phyloP scores from a whole-genome alignment of 768 basidiomycete species.

The Grammothele lineata region DNA sequence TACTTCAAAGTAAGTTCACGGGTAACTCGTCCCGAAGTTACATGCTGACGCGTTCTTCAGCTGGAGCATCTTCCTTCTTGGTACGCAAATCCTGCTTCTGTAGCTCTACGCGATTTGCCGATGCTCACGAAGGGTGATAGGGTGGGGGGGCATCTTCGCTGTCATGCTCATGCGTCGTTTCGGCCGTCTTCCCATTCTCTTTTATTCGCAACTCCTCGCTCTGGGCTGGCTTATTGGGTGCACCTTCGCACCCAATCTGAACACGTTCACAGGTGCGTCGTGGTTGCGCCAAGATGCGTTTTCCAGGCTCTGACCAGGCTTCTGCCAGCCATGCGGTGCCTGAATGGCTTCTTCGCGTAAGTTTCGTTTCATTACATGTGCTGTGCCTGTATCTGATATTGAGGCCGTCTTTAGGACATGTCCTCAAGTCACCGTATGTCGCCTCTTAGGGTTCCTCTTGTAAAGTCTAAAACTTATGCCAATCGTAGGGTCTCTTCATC shows the following conservation, averaged over 20 bases:
- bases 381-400: neutral
- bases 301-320: too few relatives aligned
- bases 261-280: conserved; percentile 49
- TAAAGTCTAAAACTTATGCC: neutral
- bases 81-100: conserved; percentile 30
- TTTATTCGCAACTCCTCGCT: conserved; percentile 64
- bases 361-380: conserved; percentile 6
- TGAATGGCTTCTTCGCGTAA: conserved; percentile 55
- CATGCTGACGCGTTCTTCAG: conserved; percentile 25
- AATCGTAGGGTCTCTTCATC: conserved; percentile 48
- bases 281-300: too few relatives aligned
- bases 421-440: conserved; percentile 52
- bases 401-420: conserved; percentile 34
- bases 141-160: conserved; percentile 58
- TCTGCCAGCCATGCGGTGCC: conserved; percentile 48
- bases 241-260: conserved; percentile 53
- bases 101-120: neutral
- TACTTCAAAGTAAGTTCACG: conserved; percentile 41
- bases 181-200: conserved; percentile 63
- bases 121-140: conserved; percentile 25
- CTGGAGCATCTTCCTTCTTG: conserved; percentile 64
- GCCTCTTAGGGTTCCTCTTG: neutral
- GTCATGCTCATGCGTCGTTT: conserved; percentile 60
- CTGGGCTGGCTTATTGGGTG: conserved; percentile 56
- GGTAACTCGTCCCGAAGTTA: neutral